Conservation (phyloP, 768 basidiomycete genomes). For the Fomitopsis serialis region DNA sequence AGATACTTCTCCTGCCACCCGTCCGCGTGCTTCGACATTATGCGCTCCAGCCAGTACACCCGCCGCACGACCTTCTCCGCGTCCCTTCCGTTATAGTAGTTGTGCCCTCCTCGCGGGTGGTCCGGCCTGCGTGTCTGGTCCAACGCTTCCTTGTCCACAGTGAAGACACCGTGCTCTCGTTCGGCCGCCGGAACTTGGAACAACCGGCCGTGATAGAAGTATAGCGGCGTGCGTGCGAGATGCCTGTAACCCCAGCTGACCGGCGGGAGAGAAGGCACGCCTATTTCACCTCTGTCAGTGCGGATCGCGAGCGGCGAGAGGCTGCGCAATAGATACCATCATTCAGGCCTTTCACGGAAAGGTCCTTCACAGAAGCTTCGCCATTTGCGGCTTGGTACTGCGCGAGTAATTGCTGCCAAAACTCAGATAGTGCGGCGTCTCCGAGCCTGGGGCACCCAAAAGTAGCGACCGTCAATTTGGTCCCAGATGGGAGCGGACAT, state of each 20-base stretch:
- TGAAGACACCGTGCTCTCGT: constrained; percentile 42
- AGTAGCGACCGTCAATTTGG: constrained; percentile 36
- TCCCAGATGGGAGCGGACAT: constrained; percentile 20
- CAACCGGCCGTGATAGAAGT: constrained; percentile 40
- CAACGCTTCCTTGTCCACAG: constrained; percentile 15
- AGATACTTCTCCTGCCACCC: constrained; percentile 34
- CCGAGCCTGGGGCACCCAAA: constrained; percentile 52
- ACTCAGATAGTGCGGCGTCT: constrained; percentile 34
- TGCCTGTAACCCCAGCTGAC: constrained; percentile 46
- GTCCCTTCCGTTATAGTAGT: constrained; percentile 55
- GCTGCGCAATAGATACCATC: constrained; percentile 36
- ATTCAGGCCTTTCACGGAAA: constrained; percentile 49
- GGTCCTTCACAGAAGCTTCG: constrained; percentile 35
- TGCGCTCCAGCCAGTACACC: constrained; percentile 37
- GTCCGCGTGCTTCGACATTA: constrained; percentile 25
- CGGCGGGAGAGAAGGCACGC: constrained; percentile 56
- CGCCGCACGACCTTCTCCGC: constrained; percentile 40
- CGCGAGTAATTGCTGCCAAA: constrained; percentile 35
- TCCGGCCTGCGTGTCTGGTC: constrained; percentile 13
- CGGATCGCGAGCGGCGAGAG: neutral
- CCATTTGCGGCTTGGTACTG: constrained; percentile 32
- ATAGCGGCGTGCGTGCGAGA: constrained; percentile 43
- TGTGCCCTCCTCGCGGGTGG: constrained; percentile 54
- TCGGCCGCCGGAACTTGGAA: constrained; percentile 43
- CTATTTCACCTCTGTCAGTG: constrained; percentile 24